Conservation (phyloP, 441 rosid genomes). For the Brassica hybrid region DNA sequence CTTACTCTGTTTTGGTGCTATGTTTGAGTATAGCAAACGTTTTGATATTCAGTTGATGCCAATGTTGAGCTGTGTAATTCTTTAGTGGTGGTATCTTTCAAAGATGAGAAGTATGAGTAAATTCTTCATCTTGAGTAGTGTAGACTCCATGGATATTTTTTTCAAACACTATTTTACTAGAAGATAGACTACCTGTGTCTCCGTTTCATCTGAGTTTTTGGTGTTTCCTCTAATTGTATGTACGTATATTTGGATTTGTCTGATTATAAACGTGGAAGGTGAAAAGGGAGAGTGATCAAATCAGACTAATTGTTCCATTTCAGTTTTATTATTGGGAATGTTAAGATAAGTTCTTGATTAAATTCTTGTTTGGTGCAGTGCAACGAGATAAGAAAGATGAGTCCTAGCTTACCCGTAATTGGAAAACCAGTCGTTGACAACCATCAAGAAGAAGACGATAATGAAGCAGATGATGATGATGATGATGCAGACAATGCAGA, state of each 20-base stretch:
- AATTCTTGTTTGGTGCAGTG: conserved; percentile 54
- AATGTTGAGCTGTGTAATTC: conserved; percentile 1
- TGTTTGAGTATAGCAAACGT: background rate
- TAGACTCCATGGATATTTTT: conserved; percentile 8
- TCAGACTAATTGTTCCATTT: background rate
- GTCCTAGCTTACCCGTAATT: conserved; percentile 62
- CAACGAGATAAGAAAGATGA: conserved; percentile 74
- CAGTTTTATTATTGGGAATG: background rate
- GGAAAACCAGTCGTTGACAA: conserved; percentile 69
- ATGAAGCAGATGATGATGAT: conserved; percentile 68
- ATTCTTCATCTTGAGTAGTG: background rate
- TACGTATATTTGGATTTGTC: background rate
- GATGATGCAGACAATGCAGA: conserved; percentile 84
- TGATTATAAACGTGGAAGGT: background rate
- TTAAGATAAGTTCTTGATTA: background rate
- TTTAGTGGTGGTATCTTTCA: background rate
- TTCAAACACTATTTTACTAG: background rate
- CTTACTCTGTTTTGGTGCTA: background rate
- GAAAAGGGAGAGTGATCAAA: background rate
- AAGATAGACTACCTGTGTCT: background rate
- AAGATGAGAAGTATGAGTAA: background rate
- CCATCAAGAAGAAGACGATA: conserved; percentile 81
- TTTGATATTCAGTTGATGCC: background rate
- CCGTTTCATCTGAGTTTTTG: conserved; percentile 21
- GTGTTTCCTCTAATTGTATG: conserved; percentile 7